These are phyloP conservation scores for Astrephomene gubernaculifera DNA, from an alignment of 139 green algal genomes.

Conservation along the genomic window DNA sequence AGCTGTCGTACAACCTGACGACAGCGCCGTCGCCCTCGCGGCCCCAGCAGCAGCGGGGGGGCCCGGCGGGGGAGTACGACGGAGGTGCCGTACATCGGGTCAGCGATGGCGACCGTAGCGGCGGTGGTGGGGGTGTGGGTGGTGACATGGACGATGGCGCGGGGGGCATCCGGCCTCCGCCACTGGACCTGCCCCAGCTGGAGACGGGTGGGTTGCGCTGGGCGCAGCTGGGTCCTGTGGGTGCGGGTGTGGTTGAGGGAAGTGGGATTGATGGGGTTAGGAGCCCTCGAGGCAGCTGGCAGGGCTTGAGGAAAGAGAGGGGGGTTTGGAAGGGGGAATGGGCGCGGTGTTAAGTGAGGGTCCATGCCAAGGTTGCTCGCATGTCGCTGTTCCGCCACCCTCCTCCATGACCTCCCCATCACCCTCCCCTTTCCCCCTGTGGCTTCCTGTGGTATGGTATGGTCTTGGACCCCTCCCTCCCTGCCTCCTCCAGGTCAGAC, in stretches of 20 bases:
- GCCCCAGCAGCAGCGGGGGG: background rate
- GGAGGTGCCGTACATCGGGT: background rate
- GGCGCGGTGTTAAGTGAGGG: no score
- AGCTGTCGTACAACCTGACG: conserved; percentile 15
- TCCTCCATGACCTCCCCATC: background rate
- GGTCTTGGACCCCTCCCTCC: background rate
- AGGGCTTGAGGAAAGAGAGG: no score
- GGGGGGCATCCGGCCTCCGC: background rate
- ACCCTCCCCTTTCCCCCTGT: background rate
- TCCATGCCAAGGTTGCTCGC: no score
- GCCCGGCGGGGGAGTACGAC: no score
- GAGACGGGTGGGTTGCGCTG: conserved; percentile 33
- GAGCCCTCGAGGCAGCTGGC: no score
- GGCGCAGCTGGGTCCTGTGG: no score
- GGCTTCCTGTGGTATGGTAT: no score
- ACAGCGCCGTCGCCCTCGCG: background rate
- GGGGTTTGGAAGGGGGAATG: no score
- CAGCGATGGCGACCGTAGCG: background rate
- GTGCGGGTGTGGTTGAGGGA: no score
- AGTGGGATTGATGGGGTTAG: no score
- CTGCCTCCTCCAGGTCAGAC: conserved; percentile 12
- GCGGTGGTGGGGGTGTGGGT: background rate
- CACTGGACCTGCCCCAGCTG: conserved; percentile 42
- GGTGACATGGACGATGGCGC: no score
- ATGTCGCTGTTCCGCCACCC: no score